These are phyloP conservation scores for Oryza glaberrima DNA, from an alignment of 176 grass and related monocot species.

Conservation along the genomic window DNA sequence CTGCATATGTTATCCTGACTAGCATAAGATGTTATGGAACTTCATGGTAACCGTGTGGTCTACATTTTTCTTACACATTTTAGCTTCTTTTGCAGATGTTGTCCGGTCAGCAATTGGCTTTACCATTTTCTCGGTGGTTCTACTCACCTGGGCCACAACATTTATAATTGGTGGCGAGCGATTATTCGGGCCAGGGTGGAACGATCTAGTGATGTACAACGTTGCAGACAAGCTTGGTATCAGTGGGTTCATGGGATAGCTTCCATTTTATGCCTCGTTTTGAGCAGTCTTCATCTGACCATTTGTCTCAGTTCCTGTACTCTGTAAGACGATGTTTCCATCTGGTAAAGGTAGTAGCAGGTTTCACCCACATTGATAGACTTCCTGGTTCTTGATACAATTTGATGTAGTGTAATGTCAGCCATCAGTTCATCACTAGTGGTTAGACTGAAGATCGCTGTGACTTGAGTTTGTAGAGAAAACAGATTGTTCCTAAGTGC, in stretches of 20 bases:
- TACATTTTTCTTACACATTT: conserved; percentile 9
- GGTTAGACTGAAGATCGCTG: neutral
- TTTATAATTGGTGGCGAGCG: conserved; percentile 77
- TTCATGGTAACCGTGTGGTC: neutral
- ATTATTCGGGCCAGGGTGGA: conserved; percentile 80
- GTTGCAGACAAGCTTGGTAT: conserved; percentile 76
- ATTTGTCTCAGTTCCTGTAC: neutral
- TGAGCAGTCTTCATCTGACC: neutral
- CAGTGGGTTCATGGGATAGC: conserved; percentile 70
- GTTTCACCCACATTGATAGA: neutral
- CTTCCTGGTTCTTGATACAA: neutral
- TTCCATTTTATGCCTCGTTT: neutral
- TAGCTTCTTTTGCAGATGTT: conserved; percentile 66
- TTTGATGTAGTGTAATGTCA: conserved; percentile 15
- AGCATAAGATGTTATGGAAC: neutral
- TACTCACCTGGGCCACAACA: conserved; percentile 71
- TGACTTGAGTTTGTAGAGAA: neutral
- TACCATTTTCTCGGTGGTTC: conserved; percentile 59
- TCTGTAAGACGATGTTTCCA: neutral
- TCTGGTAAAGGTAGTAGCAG: neutral
- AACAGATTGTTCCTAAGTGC: neutral
- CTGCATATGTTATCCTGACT: neutral
- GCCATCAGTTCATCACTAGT: neutral
- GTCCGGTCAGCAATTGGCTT: conserved; percentile 73
- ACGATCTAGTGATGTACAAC: conserved; percentile 93